Conservation (phyloP, 2,329 filamentous ascomycete species). For the Pseudonectria buxi region DNA sequence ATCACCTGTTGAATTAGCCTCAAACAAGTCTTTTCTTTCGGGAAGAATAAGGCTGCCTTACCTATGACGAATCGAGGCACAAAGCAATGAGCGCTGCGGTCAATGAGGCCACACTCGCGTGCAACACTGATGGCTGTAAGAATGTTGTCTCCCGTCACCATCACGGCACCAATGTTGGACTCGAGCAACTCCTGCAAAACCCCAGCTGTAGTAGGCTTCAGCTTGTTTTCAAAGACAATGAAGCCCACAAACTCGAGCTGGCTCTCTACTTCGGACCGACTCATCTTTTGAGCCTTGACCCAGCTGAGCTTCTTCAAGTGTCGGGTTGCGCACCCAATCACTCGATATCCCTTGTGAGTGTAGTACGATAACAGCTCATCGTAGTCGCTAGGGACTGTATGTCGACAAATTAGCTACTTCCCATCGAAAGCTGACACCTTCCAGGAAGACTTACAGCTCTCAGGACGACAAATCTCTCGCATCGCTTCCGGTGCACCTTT, state of each 20-base stretch:
- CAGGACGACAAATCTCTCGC: constrained; percentile 80
- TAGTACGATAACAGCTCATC: constrained; percentile 85
- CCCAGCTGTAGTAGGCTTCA: constrained; percentile 77
- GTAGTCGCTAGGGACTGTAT: constrained; percentile 71
- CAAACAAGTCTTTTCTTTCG: not conserved
- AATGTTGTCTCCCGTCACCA: constrained; percentile 98
- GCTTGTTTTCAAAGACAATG: constrained; percentile 97
- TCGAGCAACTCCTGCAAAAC: constrained; percentile 76
- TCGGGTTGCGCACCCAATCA: constrained; percentile 91
- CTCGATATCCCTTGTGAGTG: constrained; percentile 91
- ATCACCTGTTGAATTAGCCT: constrained; percentile 45
- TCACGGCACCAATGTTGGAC: constrained; percentile 81
- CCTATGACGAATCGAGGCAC: constrained; percentile 81
- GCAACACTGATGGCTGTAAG: constrained; percentile 94
- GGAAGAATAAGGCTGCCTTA: constrained; percentile 18
- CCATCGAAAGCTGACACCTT: no score
- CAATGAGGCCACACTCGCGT: constrained; percentile 78
- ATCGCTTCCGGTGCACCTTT: constrained; percentile 97
- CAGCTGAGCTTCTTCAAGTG: constrained; percentile 82
- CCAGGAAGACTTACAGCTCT: constrained; percentile 62
- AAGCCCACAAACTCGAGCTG: constrained; percentile 86
- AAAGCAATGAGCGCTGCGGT: constrained; percentile 80
- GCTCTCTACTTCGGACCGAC: constrained; percentile 74
- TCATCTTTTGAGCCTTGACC: constrained; percentile 94
- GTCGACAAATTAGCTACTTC: no score